These are phyloP conservation scores for Rhizopogon sp. DNA, from an alignment of 768 basidiomycete species.

Conservation along the genomic window DNA sequence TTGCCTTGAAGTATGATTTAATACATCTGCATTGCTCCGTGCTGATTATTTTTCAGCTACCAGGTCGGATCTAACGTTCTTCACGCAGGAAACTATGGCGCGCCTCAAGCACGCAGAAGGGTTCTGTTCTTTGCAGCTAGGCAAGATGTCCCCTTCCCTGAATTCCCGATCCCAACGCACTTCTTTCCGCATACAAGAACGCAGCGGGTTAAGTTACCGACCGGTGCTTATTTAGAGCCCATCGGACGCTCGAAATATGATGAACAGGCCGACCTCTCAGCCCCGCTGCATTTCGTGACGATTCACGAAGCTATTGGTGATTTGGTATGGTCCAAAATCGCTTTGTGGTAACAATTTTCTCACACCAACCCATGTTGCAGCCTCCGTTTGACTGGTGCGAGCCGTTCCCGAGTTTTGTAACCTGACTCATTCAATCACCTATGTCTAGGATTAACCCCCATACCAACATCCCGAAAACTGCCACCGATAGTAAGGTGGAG, in stretches of 20 bases:
- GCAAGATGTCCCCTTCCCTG: slow-evolving; percentile 50
- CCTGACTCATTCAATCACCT: slow-evolving; percentile 1
- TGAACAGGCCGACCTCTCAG: slow-evolving; percentile 36
- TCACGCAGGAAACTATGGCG: slow-evolving; percentile 69
- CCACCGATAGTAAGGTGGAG: slow-evolving; percentile 28
- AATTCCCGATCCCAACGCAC: slow-evolving; percentile 63
- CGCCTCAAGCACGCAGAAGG: slow-evolving; percentile 61
- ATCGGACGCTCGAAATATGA: slow-evolving; percentile 38
- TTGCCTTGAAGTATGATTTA: slow-evolving; percentile 54
- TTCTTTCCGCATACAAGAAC: slow-evolving; percentile 31
- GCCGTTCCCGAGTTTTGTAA: background rate
- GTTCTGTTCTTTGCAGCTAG: slow-evolving; percentile 68
- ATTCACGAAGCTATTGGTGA: slow-evolving; percentile 66
- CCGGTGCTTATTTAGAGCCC: slow-evolving; percentile 35
- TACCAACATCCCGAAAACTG: slow-evolving; percentile 27
- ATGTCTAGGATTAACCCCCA: slow-evolving; percentile 56
- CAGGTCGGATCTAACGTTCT: slow-evolving; percentile 62
- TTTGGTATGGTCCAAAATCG: slow-evolving; percentile 40
- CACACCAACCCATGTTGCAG: slow-evolving; percentile 26
- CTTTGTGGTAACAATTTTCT: slow-evolving; percentile 4
- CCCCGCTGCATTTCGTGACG: slow-evolving; percentile 55
- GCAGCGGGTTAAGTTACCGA: slow-evolving; percentile 37
- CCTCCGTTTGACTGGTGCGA: slow-evolving; percentile 66
- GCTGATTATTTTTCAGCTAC: slow-evolving; percentile 31
- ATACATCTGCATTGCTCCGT: background rate